Conservation (phyloP, 129 eudicot genomes). For the Artemisia argyi region DNA sequence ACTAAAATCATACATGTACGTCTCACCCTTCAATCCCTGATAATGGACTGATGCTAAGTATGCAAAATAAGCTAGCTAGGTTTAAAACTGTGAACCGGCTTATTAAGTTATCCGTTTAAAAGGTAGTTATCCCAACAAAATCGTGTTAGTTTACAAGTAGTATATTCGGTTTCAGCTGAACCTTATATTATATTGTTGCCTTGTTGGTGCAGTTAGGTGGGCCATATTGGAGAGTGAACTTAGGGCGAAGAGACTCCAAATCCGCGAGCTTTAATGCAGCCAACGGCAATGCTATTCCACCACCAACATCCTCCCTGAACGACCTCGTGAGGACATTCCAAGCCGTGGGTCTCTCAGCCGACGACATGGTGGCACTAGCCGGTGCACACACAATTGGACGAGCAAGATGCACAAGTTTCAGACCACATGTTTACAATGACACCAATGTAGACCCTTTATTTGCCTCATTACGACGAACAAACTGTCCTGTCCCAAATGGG, state of each 20-base stretch:
- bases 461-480: conserved; percentile 27
- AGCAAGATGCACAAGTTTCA: conserved; percentile 53
- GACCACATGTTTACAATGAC: conserved; percentile 50
- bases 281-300: conserved; percentile 43
- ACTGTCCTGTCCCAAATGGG: conserved; percentile 34
- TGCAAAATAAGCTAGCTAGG: too few relatives aligned
- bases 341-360: conserved; percentile 47
- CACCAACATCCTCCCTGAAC: conserved; percentile 41
- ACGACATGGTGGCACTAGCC: conserved; percentile 59
- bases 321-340: conserved; percentile 43
- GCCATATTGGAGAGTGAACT: conserved; percentile 53
- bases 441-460: conserved; percentile 46
- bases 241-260: conserved; percentile 56
- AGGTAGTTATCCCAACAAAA: too few relatives aligned
- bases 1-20: too few relatives aligned
- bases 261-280: conserved; percentile 50
- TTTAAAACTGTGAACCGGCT: too few relatives aligned
- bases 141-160: too few relatives aligned
- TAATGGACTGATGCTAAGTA: too few relatives aligned
- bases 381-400: conserved; percentile 66
- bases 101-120: too few relatives aligned
- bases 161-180: too few relatives aligned
- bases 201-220: conserved; percentile 55
- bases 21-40: too few relatives aligned
- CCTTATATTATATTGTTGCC: too few relatives aligned